These are phyloP conservation scores for Penicillium samsonianum DNA, from an alignment of 495 filamentous ascomycete species.

Conservation along the genomic window DNA sequence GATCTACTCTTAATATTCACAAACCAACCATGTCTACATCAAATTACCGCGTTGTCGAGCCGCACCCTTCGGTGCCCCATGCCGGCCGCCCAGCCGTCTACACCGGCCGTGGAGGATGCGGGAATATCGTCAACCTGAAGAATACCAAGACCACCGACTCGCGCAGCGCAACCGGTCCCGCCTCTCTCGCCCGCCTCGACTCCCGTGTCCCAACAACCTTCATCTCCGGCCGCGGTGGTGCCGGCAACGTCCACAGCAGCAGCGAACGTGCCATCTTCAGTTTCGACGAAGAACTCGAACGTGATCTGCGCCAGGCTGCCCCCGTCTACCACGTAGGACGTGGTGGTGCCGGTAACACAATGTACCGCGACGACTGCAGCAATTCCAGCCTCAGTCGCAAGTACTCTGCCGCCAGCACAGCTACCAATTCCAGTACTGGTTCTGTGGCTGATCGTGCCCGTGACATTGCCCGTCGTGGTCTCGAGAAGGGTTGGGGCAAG, in stretches of 20 bases:
- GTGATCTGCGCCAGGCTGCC: constrained; percentile 61
- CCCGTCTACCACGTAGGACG: constrained; percentile 82
- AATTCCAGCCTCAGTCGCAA: constrained; percentile 39
- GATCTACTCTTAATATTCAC: constrained; percentile 3
- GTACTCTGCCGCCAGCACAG: constrained; percentile 40
- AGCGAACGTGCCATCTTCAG: constrained; percentile 73
- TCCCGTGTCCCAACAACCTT: constrained; percentile 52
- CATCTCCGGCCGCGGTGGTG: constrained; percentile 83
- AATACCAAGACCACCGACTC: constrained; percentile 59
- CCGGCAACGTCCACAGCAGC: constrained; percentile 77
- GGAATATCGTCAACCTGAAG: constrained; percentile 74
- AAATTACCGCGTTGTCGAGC: constrained; percentile 73
- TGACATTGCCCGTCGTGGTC: constrained; percentile 42
- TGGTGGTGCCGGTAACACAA: constrained; percentile 85
- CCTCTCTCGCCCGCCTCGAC: constrained; percentile 50
- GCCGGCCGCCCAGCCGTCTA: constrained; percentile 62
- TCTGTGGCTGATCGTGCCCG: constrained; percentile 45
- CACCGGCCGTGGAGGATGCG: constrained; percentile 83
- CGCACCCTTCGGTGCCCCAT: constrained; percentile 70
- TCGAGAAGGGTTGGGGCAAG: constrained; percentile 50
- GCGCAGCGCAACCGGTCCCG: constrained; percentile 54
- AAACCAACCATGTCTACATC: constrained; percentile 32
- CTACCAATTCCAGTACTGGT: constrained; percentile 40
- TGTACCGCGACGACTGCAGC: constrained; percentile 40
- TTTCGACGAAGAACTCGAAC: constrained; percentile 89